phyloP scores from a whole-genome alignment of 495 filamentous ascomycete species.

The Penicillium arizonense region DNA sequence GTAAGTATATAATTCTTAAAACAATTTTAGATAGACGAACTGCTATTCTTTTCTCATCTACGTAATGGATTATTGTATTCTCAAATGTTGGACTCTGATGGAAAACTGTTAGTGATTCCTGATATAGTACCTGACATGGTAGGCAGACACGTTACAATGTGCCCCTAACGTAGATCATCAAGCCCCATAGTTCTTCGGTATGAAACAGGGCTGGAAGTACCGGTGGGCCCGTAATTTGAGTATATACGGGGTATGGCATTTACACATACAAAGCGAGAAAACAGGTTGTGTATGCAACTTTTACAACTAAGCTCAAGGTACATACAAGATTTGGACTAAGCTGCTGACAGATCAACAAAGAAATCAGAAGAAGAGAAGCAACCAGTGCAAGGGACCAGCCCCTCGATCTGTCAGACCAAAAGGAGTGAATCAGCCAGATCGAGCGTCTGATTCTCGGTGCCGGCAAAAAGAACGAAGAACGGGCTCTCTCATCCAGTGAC shows the following conservation, averaged over 20 bases:
- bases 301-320: slow-evolving; percentile 19
- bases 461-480: slow-evolving; percentile 20
- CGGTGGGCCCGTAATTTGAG: too few species aligned
- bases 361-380: slow-evolving; percentile 24
- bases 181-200: too few species aligned
- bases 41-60: too few species aligned
- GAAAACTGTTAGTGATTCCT: too few species aligned
- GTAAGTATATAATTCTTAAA: background rate
- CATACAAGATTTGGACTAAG: slow-evolving; percentile 23
- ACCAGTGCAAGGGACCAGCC: slow-evolving; percentile 22
- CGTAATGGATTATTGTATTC: too few species aligned
- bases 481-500: slow-evolving; percentile 21
- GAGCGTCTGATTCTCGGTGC: slow-evolving; percentile 27
- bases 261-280: background rate
- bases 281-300: slow-evolving; percentile 15
- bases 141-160: too few species aligned
- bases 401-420: slow-evolving; percentile 16
- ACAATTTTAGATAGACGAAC: too few species aligned
- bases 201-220: too few species aligned
- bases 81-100: too few species aligned
- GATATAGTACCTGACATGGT: too few species aligned
- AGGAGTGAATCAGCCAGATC: slow-evolving; percentile 4
- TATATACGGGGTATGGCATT: too few species aligned
- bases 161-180: too few species aligned
- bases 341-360: slow-evolving; percentile 16